Evolutionary conservation across 2,329 filamentous ascomycete species (phyloP).

Genomic region (Fusarium albidum): DNA sequence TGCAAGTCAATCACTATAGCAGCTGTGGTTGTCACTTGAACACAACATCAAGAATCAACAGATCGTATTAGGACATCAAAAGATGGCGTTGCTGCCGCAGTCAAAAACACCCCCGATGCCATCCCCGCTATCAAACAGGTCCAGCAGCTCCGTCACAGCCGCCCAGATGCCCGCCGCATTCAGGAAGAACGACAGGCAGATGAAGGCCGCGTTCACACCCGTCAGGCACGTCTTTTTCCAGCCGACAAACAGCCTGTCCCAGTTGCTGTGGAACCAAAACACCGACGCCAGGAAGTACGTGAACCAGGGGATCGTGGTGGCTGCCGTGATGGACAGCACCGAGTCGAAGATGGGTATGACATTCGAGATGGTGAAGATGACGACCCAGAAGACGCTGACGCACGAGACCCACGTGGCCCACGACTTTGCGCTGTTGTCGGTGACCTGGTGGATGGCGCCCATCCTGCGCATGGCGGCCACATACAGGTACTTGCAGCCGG

Average conservation of each 20-base stretch:
- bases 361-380: constrained; percentile 39
- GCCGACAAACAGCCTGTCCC: constrained; percentile 17
- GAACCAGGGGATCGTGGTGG: constrained; percentile 40
- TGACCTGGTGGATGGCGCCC: constrained; percentile 29
- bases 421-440: constrained; percentile 32
- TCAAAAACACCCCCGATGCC: constrained; percentile 33
- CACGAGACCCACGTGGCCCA: constrained; percentile 40
- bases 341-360: constrained; percentile 43
- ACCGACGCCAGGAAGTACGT: constrained; percentile 36
- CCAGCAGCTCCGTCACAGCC: constrained; percentile 33
- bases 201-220: constrained; percentile 29
- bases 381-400: constrained; percentile 34
- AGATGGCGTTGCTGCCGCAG: constrained; percentile 33
- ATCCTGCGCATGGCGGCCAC: constrained; percentile 29
- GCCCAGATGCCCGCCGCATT: constrained; percentile 39
- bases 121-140: constrained; percentile 26
- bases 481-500: constrained; percentile 39
- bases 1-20: too few relatives aligned
- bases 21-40: too few relatives aligned
- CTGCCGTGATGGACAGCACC: constrained; percentile 37
- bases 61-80: constrained; percentile 2
- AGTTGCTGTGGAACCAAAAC: constrained; percentile 39
- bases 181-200: constrained; percentile 33
- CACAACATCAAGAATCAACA: too few relatives aligned
- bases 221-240: constrained; percentile 35